Evolutionary conservation across 805 yeast genomes (phyloP), one percentile per base, ranked within the genome.

Genomic region (Priceomyces carsonii): DNA sequence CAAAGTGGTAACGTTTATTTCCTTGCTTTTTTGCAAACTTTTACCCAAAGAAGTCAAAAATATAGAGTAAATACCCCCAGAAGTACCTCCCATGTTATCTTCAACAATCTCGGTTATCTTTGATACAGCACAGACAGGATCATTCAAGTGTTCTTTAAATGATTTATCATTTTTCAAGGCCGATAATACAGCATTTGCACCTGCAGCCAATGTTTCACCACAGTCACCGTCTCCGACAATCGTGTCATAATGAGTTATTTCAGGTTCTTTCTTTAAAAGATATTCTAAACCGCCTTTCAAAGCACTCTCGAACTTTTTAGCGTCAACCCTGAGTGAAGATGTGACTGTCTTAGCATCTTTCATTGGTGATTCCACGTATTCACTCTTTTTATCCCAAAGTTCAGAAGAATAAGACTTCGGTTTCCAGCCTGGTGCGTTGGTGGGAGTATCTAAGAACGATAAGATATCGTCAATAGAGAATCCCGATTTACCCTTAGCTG

Each of bases 151-250:
- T 6, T 40, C 33, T 26, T 50, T 38, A 31, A 59, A 56, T n/a
- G 58, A 60, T 6, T 59, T 47, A 18, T 58, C 56, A 13, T 51
- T 33, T 7, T 69, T 63, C 30, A 87, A 61, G 14, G 79, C 77
- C 8, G 71, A 63, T 28, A 79, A 59, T 27, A 90, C 75, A 1
- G 85, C 89, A 36, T 80, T 72, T 18, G 89, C 93, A 25, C 97
- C 98, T 16, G 78, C 73, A 9, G 80, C 86, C 42, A 90, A 65
- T 1, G 97, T 90, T 50, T 87, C 93, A 26, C 98, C 98, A 63
- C 97, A 90, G 57, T 90, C 98, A 49, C 98, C 98, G 58, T 90
- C 98, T 39, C 98, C 98, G 1, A 91, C 96, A 46, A 80, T 71
- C 2, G 95, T 84, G 52, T 90, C 98, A 47, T 85, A 80, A 36